Conservation (phyloP, 2,329 filamentous ascomycete species). For the Achaetomium macrosporum region DNA sequence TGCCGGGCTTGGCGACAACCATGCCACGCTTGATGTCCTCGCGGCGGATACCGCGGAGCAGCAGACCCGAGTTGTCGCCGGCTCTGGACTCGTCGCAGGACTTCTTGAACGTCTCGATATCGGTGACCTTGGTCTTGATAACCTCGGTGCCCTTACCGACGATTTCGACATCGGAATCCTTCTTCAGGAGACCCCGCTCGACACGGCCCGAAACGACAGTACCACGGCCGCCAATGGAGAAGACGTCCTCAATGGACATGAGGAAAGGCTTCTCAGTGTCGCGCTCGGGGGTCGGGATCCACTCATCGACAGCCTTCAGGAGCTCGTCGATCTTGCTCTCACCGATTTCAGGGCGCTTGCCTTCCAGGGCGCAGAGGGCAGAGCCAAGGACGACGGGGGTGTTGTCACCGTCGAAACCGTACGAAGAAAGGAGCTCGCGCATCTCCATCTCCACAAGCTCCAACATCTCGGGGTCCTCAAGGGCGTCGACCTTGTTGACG, state of each 20-base stretch:
- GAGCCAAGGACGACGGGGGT: constrained; percentile 97
- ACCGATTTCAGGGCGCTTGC: constrained; percentile 81
- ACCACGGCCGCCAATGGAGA: constrained; percentile 87
- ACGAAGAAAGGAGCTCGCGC: constrained; percentile 87
- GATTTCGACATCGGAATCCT: constrained; percentile 89
- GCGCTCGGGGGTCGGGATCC: constrained; percentile 94
- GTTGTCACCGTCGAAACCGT: constrained; percentile 97
- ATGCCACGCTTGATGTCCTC: constrained; percentile 94
- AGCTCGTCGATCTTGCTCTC: constrained; percentile 85
- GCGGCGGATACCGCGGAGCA: constrained; percentile 91
- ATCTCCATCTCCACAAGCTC: constrained; percentile 99
- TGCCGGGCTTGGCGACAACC: constrained; percentile 81
- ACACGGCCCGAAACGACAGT: constrained; percentile 96
- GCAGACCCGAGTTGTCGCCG: constrained; percentile 95
- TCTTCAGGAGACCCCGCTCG: constrained; percentile 91
- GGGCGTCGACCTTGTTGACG: constrained; percentile 98
- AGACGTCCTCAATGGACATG: constrained; percentile 94
- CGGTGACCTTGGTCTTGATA: constrained; percentile 98
- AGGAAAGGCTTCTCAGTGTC: constrained; percentile 98
- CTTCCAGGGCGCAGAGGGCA: constrained; percentile 88
- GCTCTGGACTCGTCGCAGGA: constrained; percentile 93
- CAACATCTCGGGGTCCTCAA: constrained; percentile 98
- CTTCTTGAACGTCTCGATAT: constrained; percentile 99
- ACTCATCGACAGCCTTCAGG: constrained; percentile 79
- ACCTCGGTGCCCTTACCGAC: constrained; percentile 75